Evolutionary conservation across 805 yeast species (phyloP), one percentile per base, ranked within the genome.

Genomic region (Debaryomyces maramus): DNA sequence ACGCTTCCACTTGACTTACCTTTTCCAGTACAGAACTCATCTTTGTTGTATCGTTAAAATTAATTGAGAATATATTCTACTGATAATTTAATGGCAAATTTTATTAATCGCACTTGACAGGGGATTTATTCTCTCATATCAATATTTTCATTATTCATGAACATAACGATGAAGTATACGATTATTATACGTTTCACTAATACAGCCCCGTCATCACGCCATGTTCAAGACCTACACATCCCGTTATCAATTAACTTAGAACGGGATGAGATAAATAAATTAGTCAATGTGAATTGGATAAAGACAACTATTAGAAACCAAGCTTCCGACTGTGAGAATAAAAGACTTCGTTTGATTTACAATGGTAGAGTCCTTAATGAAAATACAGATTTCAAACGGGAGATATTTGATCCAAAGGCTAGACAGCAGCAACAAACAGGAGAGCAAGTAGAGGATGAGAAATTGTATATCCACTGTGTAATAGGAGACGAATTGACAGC

Each of bases 381-480:
- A 36, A 60, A 69, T 18, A 77, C 83, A 1, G 73, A 80, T 51
- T 73, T 84, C 48, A 68, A 64, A 19, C 65, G 63, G 15, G 86
- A 82, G 33, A 61, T 80, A 22, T 55, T 64, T 28, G 62, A 67
- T 33, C 63, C 65, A 15, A 47, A 53, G 42, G 42, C 40, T 22
- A 50, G 47, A 28, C 59, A 37, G 13, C 38, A 30, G 31, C 39
- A 29, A 4, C 39, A 27, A 17, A n/a, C 10, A 20, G 36, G 36
- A 19, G 42, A 30, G 13, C 44, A 34, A 17, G 40, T 29, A 19
- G 41, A 22, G 50, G 51, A 17, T n/a, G 46, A 64, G 7, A 63
- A 63, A 33, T 64, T 84, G n/a, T 86, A 81, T 53, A 70, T 88
- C 3, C 95, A 87, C 56, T 88, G 96, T 63, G 75, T 87, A 4